Percentiles rank a stretch among this genome's conserved stretches.
phyloP scores from a whole-genome alignment of 768 basidiomycete genomes.

The Stropharia rugosoannulata region DNA sequence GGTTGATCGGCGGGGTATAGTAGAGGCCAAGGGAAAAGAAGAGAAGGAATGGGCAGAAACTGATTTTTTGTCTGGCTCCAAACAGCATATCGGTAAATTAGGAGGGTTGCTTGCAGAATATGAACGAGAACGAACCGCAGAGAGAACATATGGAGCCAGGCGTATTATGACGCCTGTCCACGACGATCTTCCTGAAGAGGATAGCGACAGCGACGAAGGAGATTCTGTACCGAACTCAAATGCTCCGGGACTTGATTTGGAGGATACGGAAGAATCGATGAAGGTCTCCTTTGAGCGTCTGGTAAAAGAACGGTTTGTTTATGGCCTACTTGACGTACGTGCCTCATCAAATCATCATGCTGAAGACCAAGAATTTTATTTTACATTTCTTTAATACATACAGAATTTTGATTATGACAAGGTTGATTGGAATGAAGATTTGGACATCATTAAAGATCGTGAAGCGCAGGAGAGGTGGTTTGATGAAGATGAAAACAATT shows the following conservation, averaged over 20 bases:
- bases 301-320: slow-evolving; percentile 71
- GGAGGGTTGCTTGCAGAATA: slow-evolving; percentile 66
- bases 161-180: slow-evolving; percentile 35
- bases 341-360: not conserved
- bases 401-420: slow-evolving; percentile 70
- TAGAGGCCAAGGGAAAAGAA: slow-evolving; percentile 55
- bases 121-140: slow-evolving; percentile 76
- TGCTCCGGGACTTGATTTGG: slow-evolving; percentile 23
- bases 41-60: slow-evolving; percentile 69
- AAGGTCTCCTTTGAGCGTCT: slow-evolving; percentile 54
- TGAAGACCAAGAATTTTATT: no score
- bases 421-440: slow-evolving; percentile 74
- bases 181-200: slow-evolving; percentile 66
- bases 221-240: slow-evolving; percentile 10
- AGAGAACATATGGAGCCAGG: slow-evolving; percentile 50
- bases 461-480: slow-evolving; percentile 75
- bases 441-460: slow-evolving; percentile 53
- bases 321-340: slow-evolving; percentile 72
- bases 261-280: slow-evolving; percentile 50
- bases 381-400: not conserved
- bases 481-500: slow-evolving; percentile 50
- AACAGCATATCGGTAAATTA: slow-evolving; percentile 67
- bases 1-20: slow-evolving; percentile 39
- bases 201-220: slow-evolving; percentile 55
- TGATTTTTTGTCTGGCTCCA: slow-evolving; percentile 56